Conservation (phyloP, 345 rosid species). For the Camelina sativa region DNA sequence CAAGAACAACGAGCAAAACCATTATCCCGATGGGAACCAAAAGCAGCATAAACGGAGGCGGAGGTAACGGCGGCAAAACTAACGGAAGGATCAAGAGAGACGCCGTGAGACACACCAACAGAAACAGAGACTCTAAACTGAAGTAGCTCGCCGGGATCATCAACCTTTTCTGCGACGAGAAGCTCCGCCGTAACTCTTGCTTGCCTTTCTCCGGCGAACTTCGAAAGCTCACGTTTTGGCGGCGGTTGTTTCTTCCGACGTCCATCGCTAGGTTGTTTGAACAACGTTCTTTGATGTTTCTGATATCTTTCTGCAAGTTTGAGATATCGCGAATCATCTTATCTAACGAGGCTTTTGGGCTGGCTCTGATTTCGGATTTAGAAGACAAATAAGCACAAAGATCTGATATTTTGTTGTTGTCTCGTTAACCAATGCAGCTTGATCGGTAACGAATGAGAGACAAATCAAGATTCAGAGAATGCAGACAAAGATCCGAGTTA, state of each 20-base stretch:
- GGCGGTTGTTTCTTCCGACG: slow-evolving; percentile 20
- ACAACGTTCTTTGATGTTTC: slow-evolving; percentile 21
- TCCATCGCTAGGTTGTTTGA: slow-evolving; percentile 30
- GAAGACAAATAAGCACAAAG: neutral
- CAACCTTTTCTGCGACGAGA: slow-evolving; percentile 45
- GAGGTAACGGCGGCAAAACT: slow-evolving; percentile 83
- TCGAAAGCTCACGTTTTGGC: slow-evolving; percentile 17
- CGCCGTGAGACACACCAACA: slow-evolving; percentile 63
- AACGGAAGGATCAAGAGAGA: slow-evolving; percentile 75
- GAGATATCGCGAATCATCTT: slow-evolving; percentile 34
- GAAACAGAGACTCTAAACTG: slow-evolving; percentile 62
- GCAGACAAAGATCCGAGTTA: slow-evolving; percentile 8
- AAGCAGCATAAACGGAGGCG: slow-evolving; percentile 82
- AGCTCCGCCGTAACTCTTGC: slow-evolving; percentile 34
- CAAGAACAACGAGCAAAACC: slow-evolving; percentile 62
- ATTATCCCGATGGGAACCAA: slow-evolving; percentile 74
- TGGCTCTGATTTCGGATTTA: neutral
- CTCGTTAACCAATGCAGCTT: slow-evolving; percentile 31
- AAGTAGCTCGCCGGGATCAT: slow-evolving; percentile 53
- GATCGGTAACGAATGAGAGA: slow-evolving; percentile 2
- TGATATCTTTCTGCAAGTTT: slow-evolving; percentile 10
- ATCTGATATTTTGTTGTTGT: neutral
- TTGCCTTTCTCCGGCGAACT: slow-evolving; percentile 35
- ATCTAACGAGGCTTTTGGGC: neutral
- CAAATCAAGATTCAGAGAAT: slow-evolving; percentile 22